phyloP scores from a whole-genome alignment of 1,139 yeast species.

The Saccharomycopsis hybrid region DNA sequence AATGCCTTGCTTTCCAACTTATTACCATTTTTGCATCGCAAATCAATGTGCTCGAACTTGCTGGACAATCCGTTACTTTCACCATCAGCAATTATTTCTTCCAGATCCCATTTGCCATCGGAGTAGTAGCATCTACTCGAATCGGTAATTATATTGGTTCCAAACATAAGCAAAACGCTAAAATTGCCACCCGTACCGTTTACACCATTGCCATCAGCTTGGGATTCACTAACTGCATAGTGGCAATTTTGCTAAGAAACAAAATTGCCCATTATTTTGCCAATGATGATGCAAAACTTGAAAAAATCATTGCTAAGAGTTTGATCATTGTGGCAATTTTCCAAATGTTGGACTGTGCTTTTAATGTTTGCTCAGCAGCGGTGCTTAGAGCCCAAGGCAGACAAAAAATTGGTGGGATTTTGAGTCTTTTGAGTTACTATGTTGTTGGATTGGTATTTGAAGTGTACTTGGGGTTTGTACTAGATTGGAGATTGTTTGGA shows the following conservation, averaged over 20 bases:
- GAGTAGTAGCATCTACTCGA: conserved; percentile 69
- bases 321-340: conserved; percentile 51
- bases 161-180: conserved; percentile 47
- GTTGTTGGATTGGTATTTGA: conserved; percentile 55
- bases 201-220: conserved; percentile 36
- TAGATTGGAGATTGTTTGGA: conserved; percentile 42
- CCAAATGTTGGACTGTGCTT: conserved; percentile 47
- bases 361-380: conserved; percentile 53
- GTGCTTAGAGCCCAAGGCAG: conserved; percentile 63
- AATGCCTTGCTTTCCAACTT: conserved; percentile 64
- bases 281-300: conserved; percentile 41
- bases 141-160: conserved; percentile 76
- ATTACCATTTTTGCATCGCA: conserved; percentile 55
- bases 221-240: conserved; percentile 37
- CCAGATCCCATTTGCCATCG: conserved; percentile 68
- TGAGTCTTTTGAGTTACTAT: conserved; percentile 53
- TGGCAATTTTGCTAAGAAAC: conserved; percentile 36
- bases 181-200: conserved; percentile 37
- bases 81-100: conserved; percentile 63
- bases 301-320: conserved; percentile 41
- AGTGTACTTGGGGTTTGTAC: conserved; percentile 44
- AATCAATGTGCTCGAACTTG: conserved; percentile 60
- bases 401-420: conserved; percentile 57
- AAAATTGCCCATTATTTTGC: conserved; percentile 45
- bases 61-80: conserved; percentile 67